Evolutionary conservation across 805 yeast species (phyloP), one percentile per base, ranked within the genome.

Genomic region (Saccharomycodes ludwigii): DNA sequence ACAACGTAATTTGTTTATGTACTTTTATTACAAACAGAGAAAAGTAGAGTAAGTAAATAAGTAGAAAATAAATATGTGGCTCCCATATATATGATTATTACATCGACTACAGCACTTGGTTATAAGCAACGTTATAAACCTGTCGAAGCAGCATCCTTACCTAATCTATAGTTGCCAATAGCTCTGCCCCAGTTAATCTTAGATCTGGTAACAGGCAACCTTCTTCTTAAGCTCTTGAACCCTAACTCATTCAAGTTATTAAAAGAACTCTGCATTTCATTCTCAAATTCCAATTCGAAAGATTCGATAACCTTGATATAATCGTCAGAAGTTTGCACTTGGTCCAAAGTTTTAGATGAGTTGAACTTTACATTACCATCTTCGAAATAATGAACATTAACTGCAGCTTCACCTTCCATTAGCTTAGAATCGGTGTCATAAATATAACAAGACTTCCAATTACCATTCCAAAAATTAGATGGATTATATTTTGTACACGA

Each of bases 161-260:
- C 97, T 27, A 88, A 62, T 47, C 83, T 72, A 58, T 86, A 86
- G 50, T 76, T 81, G 12, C 93, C 94, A 44, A 84, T 82, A 8
- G 95, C 83, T 48, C 73, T 81, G 19, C 94, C 95, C 98, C 98
- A 88, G 52, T 83, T 82, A 47, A 88, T 78, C 52, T 80, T 85
- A 12, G 94, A 71, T 50, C 95, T 70, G 14, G 94, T 88, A 14
- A 88, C 76, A 6, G 98, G 98, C 40, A 88, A 64, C 52, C 83
- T 83, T 56, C 98, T 76, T 59, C 98, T 72, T 44, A 88, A 66
- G 38, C 69, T 68, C 58, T 88, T 91, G 62, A 91, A 88, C 40
- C 74, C 70, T 32, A 66, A 66, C 41, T 84, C 94, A 54, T 88
- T 88, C 49, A 88, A 65, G 18, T 71, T 70, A 19, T 68, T 61